Percentiles rank a stretch among this genome's conserved stretches.
These are phyloP conservation scores for Barnettozyma pratensis DNA, from an alignment of 805 yeast genomes.

Conservation along the genomic window DNA sequence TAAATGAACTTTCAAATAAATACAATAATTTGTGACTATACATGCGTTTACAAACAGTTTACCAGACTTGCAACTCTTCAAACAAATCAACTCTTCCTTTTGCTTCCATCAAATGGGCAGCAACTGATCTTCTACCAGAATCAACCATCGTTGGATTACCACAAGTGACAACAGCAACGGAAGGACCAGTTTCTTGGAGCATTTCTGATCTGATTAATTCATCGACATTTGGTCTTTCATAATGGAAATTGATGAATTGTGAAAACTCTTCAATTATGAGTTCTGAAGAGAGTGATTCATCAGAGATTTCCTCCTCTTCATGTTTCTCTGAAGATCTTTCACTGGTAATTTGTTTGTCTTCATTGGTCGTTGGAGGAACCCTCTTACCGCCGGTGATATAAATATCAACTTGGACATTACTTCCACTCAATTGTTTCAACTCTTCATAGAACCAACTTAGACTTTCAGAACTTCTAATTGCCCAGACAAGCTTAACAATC, in stretches of 20 bases:
- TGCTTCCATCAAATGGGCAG: slow-evolving; percentile 34
- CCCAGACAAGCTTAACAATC: slow-evolving; percentile 52
- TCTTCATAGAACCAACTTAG: slow-evolving; percentile 45
- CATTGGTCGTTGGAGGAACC: slow-evolving; percentile 19
- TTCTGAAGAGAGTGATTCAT: not conserved
- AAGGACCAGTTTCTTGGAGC: slow-evolving; percentile 29
- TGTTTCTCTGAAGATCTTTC: not conserved
- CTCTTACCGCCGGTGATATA: slow-evolving; percentile 42
- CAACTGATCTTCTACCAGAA: slow-evolving; percentile 41
- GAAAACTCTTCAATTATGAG: not conserved
- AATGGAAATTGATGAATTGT: slow-evolving; percentile 28
- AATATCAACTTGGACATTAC: slow-evolving; percentile 28
- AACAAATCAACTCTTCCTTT: slow-evolving; percentile 57
- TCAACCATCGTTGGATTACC: slow-evolving; percentile 62
- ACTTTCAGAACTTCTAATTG: slow-evolving; percentile 45
- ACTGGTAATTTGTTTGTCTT: slow-evolving; percentile 4
- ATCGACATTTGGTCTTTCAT: slow-evolving; percentile 44
- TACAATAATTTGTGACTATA: too few species aligned
- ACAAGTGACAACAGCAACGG: slow-evolving; percentile 52
- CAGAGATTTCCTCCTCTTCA: not conserved
- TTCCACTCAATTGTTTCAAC: slow-evolving; percentile 27
- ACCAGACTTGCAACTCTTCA: slow-evolving; percentile 78
- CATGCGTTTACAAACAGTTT: not conserved
- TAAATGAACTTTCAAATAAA: too few species aligned
- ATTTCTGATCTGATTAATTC: slow-evolving; percentile 30